Conservation (phyloP, 345 rosid species). For the Conringia planisiliqua region DNA sequence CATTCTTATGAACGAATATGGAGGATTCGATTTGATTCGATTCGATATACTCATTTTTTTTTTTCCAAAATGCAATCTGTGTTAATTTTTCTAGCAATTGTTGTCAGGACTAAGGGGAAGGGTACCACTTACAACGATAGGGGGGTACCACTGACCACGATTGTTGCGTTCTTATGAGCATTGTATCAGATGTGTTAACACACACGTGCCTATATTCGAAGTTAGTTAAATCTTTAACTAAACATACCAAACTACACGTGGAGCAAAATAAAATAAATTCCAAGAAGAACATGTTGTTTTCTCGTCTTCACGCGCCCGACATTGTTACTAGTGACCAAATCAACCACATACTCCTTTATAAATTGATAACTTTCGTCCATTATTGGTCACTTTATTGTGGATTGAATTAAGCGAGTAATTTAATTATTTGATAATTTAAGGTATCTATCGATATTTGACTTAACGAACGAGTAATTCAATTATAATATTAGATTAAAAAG, state of each 20-base stretch:
- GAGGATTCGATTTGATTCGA: background rate
- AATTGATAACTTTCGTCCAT: background rate
- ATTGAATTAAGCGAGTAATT: background rate
- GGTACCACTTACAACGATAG: background rate
- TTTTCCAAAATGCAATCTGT: background rate
- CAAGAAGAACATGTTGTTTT: background rate
- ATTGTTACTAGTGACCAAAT: background rate
- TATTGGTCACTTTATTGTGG: background rate
- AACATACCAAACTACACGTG: slow-evolving; percentile 5
- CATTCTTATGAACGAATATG: background rate
- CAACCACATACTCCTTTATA: background rate
- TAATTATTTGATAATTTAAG: background rate
- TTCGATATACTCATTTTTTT: background rate
- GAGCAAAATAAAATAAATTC: background rate
- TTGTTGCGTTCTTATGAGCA: background rate
- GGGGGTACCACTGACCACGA: background rate
- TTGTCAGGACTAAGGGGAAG: background rate
- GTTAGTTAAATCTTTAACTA: background rate
- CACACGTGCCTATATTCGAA: background rate
- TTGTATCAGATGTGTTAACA: background rate
- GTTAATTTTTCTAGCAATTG: background rate
- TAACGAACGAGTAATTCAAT: background rate
- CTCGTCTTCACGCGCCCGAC: background rate
- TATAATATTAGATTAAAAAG: background rate
- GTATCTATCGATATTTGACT: background rate